Base-by-base conservation (phyloP, 441 rosid species). In the Populus hybrid region DNA sequence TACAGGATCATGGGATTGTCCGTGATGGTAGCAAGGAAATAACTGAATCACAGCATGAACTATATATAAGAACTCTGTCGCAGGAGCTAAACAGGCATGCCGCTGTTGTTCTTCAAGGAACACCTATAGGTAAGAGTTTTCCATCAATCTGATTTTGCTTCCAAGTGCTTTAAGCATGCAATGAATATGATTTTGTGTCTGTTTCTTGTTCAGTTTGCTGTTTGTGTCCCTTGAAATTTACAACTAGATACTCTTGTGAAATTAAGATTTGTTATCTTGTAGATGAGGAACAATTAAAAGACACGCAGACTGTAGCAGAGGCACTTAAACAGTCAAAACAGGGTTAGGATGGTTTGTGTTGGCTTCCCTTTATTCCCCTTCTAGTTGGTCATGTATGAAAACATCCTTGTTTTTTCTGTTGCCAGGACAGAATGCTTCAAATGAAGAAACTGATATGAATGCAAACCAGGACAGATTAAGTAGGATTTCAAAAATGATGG, bases 91-190 rank as follows among this genome's bases (percentile, higher is more conserved):
- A 94, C 71, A 88, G 94, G 64, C 99, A 95, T 86, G 94, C 97
- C 71, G 97, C 95, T 76, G 97, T 92, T 80, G 95, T 95, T 83
- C 97, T 95, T 77, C 95, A 94, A 81, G 99, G 99, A 85, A 84
- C 94, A 84, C 63, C 84, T 82, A 82, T 94, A 76, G 98, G 99
- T 90, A 79, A 77, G 82, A 71, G 72, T 74, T 66, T 80, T 82
- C 72, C 46, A 63, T 76, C 74, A 73, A 74, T 75, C 57, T 46
- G 53, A 23, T 74, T 71, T 71, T 14, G 46, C 35, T 38, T 82
- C 34, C 76, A 69, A 63, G 28, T 63, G 9, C 53, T 77, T 67
- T 74, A 19, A 77, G 11, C 35, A 10, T 34, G 70, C 64, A 67
- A 57, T 59, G 70, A 65, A 71, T 14, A 77, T 67, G 19, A 35